These are phyloP conservation scores for Echria macrotheca DNA, from an alignment of 495 filamentous ascomycete species.

Conservation along the genomic window DNA sequence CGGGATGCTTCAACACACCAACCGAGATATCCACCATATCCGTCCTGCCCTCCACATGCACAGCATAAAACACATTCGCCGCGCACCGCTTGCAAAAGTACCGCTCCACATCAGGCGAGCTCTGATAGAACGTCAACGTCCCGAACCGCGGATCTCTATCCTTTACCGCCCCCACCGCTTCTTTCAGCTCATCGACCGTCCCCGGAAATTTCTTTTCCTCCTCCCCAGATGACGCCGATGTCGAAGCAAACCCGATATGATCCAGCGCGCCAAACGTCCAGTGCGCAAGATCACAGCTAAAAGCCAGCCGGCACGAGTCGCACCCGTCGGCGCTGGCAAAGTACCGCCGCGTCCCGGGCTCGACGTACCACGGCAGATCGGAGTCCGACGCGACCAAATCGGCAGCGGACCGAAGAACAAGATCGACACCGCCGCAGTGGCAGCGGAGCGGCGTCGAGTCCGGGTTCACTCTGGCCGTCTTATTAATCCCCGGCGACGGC, in stretches of 20 bases:
- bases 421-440: background rate
- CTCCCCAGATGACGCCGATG: background rate
- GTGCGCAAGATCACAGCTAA: background rate
- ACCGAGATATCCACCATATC: slow-evolving; percentile 1
- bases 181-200: background rate
- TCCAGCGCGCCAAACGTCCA: background rate
- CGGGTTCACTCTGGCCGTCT: background rate
- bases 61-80: background rate
- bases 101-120: background rate
- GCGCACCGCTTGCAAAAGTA: background rate
- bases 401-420: background rate
- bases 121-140: background rate
- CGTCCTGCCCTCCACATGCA: background rate
- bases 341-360: background rate
- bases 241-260: background rate
- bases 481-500: background rate
- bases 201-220: background rate
- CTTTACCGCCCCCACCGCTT: background rate
- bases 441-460: background rate
- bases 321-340: background rate
- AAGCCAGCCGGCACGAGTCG: background rate
- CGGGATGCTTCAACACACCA: background rate
- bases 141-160: background rate
- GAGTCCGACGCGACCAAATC: background rate
- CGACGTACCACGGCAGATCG: background rate